Percentiles rank a stretch among this genome's conserved stretches.
These are phyloP conservation scores for Cryphonectria radicalis DNA, from an alignment of 2,329 filamentous ascomycete species.

Conservation along the genomic window DNA sequence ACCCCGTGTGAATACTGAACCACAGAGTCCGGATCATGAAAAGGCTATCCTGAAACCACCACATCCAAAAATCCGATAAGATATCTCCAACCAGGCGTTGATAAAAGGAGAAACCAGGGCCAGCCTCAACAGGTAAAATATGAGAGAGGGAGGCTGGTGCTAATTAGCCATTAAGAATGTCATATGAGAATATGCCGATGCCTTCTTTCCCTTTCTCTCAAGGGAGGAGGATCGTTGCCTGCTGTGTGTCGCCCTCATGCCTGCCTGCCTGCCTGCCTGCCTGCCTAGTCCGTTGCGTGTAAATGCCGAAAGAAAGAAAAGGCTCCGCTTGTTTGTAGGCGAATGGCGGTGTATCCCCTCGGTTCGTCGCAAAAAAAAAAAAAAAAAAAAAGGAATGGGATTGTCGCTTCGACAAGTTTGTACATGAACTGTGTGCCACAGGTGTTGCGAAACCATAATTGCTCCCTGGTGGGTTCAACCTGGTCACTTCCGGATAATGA, in stretches of 20 bases:
- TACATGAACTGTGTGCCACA: constrained; percentile 5
- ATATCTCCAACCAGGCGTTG: not conserved
- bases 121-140: constrained; percentile 13
- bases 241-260: not conserved
- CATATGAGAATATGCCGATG: constrained; percentile 3
- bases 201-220: not conserved
- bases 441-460: not conserved
- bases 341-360: not conserved
- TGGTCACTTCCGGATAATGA: constrained; percentile 54
- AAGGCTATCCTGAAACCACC: not conserved
- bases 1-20: not conserved
- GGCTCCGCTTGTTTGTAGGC: not conserved
- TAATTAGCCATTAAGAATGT: constrained; percentile 28
- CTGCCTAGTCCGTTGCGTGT: not conserved
- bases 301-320: not conserved
- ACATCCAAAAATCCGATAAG: not conserved
- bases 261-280: constrained; percentile 9
- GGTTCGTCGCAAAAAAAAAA: not conserved
- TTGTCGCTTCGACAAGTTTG: constrained; percentile 16
- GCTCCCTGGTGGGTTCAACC: not conserved
- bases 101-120: constrained; percentile 23
- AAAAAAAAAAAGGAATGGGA: not conserved
- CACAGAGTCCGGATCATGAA: not conserved
- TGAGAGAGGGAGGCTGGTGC: constrained; percentile 6
- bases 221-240: not conserved